A percentile compares a stretch with the other conserved stretches of the same genome.
Evolutionary conservation across 2,329 filamentous ascomycete species (phyloP).

Genomic region (Nigrograna mackinnonii): DNA sequence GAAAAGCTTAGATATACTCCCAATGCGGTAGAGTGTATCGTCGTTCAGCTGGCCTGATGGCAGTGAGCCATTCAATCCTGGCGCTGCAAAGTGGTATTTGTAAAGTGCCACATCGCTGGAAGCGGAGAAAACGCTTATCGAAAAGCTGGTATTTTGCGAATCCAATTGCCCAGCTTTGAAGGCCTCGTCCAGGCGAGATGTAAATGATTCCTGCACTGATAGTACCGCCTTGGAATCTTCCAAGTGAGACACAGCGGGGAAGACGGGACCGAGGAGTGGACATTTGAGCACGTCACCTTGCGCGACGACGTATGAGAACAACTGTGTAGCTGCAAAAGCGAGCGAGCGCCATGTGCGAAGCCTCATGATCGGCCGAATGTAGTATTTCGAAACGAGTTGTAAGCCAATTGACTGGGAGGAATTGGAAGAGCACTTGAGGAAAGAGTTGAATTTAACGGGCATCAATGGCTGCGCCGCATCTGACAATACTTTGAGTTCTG

Average conservation of each 20-base stretch:
- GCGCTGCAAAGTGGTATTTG: background rate
- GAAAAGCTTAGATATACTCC: slow-evolving; percentile 50
- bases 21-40: slow-evolving; percentile 48
- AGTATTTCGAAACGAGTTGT: too few relatives aligned
- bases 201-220: background rate
- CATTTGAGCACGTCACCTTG: slow-evolving; percentile 1
- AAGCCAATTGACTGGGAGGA: too few relatives aligned
- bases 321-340: too few relatives aligned
- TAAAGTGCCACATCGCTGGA: background rate
- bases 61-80: background rate
- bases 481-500: too few relatives aligned
- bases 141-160: background rate
- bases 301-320: background rate
- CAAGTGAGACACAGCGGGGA: background rate
- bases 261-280: background rate
- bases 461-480: too few relatives aligned
- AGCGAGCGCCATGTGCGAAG: background rate
- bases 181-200: background rate
- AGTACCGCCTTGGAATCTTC: background rate
- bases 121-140: background rate
- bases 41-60: slow-evolving; percentile 17
- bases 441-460: too few relatives aligned
- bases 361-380: too few relatives aligned
- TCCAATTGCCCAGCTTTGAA: background rate
- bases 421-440: too few relatives aligned